Evolutionary conservation across 805 yeast genomes (phyloP).

Genomic region (Nakazawaea wyomingensis): DNA sequence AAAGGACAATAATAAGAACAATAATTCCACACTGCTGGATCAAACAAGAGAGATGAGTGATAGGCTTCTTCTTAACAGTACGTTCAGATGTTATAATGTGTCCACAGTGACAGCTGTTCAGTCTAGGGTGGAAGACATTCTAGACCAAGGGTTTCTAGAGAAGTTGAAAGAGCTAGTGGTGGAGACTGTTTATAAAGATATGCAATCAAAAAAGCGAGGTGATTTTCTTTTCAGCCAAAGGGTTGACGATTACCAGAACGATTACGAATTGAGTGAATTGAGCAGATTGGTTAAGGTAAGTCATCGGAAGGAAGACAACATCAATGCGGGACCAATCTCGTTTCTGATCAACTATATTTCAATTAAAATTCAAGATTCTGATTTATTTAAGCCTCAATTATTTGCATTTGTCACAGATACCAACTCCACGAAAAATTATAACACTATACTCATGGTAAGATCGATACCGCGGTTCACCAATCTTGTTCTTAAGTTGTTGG

Average conservation of each 20-base stretch:
- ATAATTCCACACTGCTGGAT: too few relatives aligned
- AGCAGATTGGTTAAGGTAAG: not conserved
- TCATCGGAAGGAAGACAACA: not conserved
- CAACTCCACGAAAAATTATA: not conserved
- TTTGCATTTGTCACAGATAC: conserved; percentile 7
- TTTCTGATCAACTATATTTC: conserved; percentile 4
- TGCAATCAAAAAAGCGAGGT: conserved; percentile 3
- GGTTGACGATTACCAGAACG: not conserved
- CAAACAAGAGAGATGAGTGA: not conserved
- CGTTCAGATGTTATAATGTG: conserved; percentile 6
- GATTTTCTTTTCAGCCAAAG: not conserved
- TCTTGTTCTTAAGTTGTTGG: conserved; percentile 1
- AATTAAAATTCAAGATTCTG: conserved; percentile 5
- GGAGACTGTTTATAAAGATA: not conserved
- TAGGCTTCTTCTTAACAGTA: not conserved
- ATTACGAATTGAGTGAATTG: conserved; percentile 3
- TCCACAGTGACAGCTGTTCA: not conserved
- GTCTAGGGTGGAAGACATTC: not conserved
- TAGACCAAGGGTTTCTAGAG: not conserved
- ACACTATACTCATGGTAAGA: conserved; percentile 7
- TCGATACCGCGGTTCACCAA: conserved; percentile 1
- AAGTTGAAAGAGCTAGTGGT: conserved; percentile 1
- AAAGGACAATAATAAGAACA: too few relatives aligned
- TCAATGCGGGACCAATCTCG: not conserved
- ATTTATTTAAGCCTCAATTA: conserved; percentile 3